These are phyloP conservation scores for Eucalyptus regnans DNA, from an alignment of 345 rosid genomes.

Conservation along the genomic window DNA sequence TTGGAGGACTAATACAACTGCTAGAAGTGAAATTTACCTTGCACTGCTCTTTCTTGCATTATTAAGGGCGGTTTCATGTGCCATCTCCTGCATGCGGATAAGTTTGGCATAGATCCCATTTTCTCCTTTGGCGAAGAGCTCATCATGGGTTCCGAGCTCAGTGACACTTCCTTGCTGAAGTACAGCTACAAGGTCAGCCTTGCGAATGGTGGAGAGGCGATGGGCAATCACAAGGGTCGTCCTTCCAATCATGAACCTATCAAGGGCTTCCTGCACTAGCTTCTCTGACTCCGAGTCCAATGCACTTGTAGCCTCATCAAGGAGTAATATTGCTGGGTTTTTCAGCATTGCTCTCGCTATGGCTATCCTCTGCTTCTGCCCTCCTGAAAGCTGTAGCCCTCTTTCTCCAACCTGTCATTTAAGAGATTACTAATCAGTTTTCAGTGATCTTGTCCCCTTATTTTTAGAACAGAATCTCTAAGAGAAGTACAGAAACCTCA, in stretches of 20 bases:
- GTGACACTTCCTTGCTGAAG: slow-evolving; percentile 93
- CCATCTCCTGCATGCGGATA: slow-evolving; percentile 87
- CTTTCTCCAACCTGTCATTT: slow-evolving; percentile 92
- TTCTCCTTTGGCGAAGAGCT: slow-evolving; percentile 81
- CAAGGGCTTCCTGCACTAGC: slow-evolving; percentile 94
- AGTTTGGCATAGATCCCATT: slow-evolving; percentile 88
- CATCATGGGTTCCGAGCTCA: slow-evolving; percentile 90
- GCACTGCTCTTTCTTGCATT: slow-evolving; percentile 99
- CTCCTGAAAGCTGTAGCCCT: slow-evolving; percentile 94
- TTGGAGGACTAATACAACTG: neutral
- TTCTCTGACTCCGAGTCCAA: slow-evolving; percentile 95
- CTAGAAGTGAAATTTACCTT: slow-evolving; percentile 26
- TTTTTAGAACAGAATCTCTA: neutral
- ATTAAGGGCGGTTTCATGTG: slow-evolving; percentile 89
- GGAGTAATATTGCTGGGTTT: slow-evolving; percentile 82
- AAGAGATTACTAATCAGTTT: neutral
- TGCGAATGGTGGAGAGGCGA: slow-evolving; percentile 91
- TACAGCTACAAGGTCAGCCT: slow-evolving; percentile 96
- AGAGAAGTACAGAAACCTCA: slow-evolving; percentile 1
- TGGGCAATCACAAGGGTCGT: slow-evolving; percentile 95
- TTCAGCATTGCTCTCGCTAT: slow-evolving; percentile 98
- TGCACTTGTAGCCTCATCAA: slow-evolving; percentile 97
- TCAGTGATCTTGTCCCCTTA: neutral
- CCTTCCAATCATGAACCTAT: slow-evolving; percentile 97
- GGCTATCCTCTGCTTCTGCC: slow-evolving; percentile 96